Evolutionary conservation across 2,329 filamentous ascomycete genomes (phyloP).

Genomic region (Pseudogymnoascus sp.): DNA sequence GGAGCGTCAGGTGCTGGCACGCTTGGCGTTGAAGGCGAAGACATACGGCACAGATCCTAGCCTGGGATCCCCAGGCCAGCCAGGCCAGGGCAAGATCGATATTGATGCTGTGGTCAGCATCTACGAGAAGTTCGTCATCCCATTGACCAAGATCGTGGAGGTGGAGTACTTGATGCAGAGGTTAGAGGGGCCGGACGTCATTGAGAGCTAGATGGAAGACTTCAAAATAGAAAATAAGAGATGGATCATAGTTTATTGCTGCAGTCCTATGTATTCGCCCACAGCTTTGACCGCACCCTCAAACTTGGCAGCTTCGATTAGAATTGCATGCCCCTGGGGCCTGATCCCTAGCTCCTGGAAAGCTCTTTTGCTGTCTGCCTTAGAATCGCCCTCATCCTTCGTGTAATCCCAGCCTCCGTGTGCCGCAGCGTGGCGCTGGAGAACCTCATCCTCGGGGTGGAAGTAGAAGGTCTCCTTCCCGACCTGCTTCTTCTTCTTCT

Average conservation of each 20-base stretch:
- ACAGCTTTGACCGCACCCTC: slow-evolving; percentile 67
- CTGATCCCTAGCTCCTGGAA: slow-evolving; percentile 91
- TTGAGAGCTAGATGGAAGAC: slow-evolving; percentile 4
- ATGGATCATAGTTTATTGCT: slow-evolving; percentile 30
- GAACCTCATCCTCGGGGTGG: slow-evolving; percentile 88
- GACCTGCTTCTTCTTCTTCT: slow-evolving; percentile 58
- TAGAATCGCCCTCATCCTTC: slow-evolving; percentile 66
- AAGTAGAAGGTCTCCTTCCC: slow-evolving; percentile 71
- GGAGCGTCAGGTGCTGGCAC: slow-evolving; percentile 83
- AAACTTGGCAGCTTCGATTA: slow-evolving; percentile 76
- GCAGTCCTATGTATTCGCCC: slow-evolving; percentile 59
- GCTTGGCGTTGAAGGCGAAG: slow-evolving; percentile 77
- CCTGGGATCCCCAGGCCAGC: slow-evolving; percentile 38
- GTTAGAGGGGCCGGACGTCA: slow-evolving; percentile 39
- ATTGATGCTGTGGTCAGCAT: slow-evolving; percentile 83
- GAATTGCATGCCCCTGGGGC: slow-evolving; percentile 72
- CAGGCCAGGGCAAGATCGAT: slow-evolving; percentile 70
- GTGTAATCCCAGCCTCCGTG: slow-evolving; percentile 67
- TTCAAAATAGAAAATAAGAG: slow-evolving; percentile 8
- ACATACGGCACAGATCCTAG: slow-evolving; percentile 91
- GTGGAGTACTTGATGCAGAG: slow-evolving; percentile 97
- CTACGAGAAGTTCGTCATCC: slow-evolving; percentile 91
- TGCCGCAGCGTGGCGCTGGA: slow-evolving; percentile 67
- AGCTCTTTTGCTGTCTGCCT: slow-evolving; percentile 83
- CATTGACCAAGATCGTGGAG: slow-evolving; percentile 95